Evolutionary conservation across 1,284 basidiomycete species (phyloP), one percentile per base, ranked within the genome.

Genomic region (Xerocomus nothofagi): DNA sequence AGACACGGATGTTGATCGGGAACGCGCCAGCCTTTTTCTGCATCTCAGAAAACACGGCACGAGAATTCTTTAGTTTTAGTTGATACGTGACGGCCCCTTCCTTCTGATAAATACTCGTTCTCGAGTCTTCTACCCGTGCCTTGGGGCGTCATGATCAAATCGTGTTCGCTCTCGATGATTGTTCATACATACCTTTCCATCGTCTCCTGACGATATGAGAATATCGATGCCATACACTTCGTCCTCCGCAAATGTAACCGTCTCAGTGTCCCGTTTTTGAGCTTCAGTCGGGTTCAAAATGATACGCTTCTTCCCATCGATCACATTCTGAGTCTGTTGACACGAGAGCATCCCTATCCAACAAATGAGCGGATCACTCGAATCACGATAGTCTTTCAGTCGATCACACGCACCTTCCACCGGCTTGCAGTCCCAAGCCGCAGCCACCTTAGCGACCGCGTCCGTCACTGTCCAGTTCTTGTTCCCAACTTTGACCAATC

Each of bases 151-250:
- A 32, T 29, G 1, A 40, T 61, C 18, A 50, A 39, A 33, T 36
- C 4, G n/a, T 15, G 39, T 37, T 54, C 37, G 23, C 12, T 32
- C 10, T 18, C 1, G 17, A 30, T 39, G n/a, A 49, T 24, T 11
- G 29, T 3, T 45, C n/a, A 27, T 45, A 56, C 67, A 41, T 55
- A 91, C 91, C 82, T 93, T 95, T 69, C 91, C 91, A 61, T 93
- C 92, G 58, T 91, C 84, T 31, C 84, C 83, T 44, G 91, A 86
- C n/a, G 93, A 88, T 50, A 99, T 77, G 51, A 96, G 78, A 59
- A 99, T 82, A 71, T 98, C 97, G 57, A 99, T 86, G 36, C 96
- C 96, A 70, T 92, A 99, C 15, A 99, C 93, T 65, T 99, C 96
- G 57, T 88, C 87, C 74, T 98, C 95, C 47, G 90, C 91, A 60